Evolutionary conservation across 2,329 filamentous ascomycete species (phyloP).

Genomic region (Fusarium sp.): DNA sequence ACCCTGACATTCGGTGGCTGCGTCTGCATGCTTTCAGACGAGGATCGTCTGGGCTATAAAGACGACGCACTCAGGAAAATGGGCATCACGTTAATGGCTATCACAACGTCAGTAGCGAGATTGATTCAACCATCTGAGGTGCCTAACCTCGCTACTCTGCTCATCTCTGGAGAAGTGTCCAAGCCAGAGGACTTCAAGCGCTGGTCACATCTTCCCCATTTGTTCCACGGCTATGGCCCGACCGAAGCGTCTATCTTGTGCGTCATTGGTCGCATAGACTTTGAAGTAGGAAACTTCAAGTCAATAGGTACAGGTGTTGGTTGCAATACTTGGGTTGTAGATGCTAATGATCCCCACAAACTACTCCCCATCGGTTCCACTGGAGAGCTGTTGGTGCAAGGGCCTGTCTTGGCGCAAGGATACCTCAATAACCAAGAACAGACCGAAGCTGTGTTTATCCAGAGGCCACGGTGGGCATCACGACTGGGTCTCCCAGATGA

Average conservation of each 20-base stretch:
- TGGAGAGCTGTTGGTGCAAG: not conserved
- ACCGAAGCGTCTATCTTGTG: not conserved
- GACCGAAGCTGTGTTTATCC: not conserved
- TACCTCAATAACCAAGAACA: not conserved
- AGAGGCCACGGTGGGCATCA: not conserved
- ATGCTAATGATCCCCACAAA: not conserved
- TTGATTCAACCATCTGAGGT: not conserved
- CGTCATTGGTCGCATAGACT: not conserved
- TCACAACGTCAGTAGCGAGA: not conserved
- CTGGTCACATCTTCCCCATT: not conserved
- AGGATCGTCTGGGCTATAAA: not conserved
- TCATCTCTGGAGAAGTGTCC: not conserved
- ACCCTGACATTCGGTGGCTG: not conserved
- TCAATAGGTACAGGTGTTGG: not conserved
- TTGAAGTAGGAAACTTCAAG: not conserved
- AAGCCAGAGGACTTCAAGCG: not conserved
- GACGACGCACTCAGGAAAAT: not conserved
- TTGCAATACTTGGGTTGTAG: not conserved
- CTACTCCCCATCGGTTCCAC: not conserved
- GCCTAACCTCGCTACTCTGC: not conserved
- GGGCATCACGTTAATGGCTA: not conserved
- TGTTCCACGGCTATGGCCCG: not conserved
- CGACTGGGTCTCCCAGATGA: not conserved
- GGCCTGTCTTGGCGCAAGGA: not conserved
- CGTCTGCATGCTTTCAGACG: not conserved